Base-by-base conservation (phyloP, 2,329 filamentous ascomycete genomes). In the Neophaeococcomyces aloes region DNA sequence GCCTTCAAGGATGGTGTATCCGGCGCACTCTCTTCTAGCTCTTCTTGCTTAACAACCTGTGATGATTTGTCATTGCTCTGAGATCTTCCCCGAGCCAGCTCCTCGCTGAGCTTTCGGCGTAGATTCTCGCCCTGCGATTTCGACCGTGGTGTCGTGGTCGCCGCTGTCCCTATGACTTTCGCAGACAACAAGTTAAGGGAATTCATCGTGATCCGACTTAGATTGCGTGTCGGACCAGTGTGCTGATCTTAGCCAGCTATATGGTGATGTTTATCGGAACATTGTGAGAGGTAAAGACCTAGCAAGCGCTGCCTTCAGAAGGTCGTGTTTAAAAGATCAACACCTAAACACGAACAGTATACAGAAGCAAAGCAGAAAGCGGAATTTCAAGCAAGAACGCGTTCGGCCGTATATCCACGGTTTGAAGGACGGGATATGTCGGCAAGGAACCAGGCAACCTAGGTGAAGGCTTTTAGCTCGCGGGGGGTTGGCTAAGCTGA, bases 131-230 rank as follows among this genome's bases (percentile, higher is more conserved):
- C 67, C 54, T 74, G 67, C 30, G 72, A 76, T 49, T 65, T 65
- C 49, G 72, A 71, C 55, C 74, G 71, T 49, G 72, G 71, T 51
- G 73, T 71, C 15, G 68, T 67, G 43, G 62, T 64, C 42, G 72
- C 61, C 48, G 66, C 65, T 52, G 74, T 72, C 59, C 76, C 75
- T 60, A 79, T 76, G 62, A 88, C 84, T 68, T 83, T 81, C 63
- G 85, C 79, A 59, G 86, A 91, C 64, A 95, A 78, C 64, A 94
- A 86, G 70, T 91, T 94, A 71, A 94, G 74, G 59, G 88, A 94
- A 79, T 95, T 95, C 89, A 95, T 95, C 33, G 36, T 21, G 41
- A 14, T 19, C 14, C 6, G 32, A 7, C 10, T 29, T 4, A 10
- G n/a, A 34, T 7, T 14, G 35, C 10, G 10, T 27, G 23, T 10